Evolutionary conservation across 1,139 yeast species (phyloP).

Genomic region (Taphrina communis): DNA sequence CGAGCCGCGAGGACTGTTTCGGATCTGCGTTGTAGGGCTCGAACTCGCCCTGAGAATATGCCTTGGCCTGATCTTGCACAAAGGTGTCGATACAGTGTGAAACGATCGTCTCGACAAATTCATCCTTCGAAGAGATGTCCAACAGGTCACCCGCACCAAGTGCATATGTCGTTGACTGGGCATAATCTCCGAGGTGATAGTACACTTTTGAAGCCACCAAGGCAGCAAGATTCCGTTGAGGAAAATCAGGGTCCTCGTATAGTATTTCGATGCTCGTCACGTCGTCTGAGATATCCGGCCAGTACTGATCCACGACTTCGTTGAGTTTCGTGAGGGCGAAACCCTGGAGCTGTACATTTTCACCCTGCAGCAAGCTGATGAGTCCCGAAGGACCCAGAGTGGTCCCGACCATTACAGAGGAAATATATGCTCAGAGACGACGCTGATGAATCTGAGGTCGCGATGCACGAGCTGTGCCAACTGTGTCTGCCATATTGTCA

Average conservation of each 20-base stretch:
- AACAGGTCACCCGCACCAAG: constrained; percentile 82
- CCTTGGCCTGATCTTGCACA: constrained; percentile 76
- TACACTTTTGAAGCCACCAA: constrained; percentile 91
- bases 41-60: constrained; percentile 63
- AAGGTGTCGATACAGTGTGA: constrained; percentile 65
- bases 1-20: constrained; percentile 66
- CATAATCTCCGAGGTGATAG: constrained; percentile 93
- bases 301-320: constrained; percentile 81
- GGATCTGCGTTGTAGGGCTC: constrained; percentile 50
- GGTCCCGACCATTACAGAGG: constrained; percentile 14
- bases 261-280: constrained; percentile 85
- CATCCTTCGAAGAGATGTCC: constrained; percentile 73
- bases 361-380: constrained; percentile 83
- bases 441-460: too few relatives aligned
- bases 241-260: constrained; percentile 81
- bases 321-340: constrained; percentile 86
- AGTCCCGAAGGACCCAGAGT: constrained; percentile 51
- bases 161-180: constrained; percentile 86
- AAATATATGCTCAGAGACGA: background rate
- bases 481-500: constrained; percentile 1
- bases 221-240: constrained; percentile 83
- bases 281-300: constrained; percentile 97
- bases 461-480: background rate
- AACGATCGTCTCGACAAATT: constrained; percentile 90
- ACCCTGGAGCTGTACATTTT: constrained; percentile 74